Percentiles rank a stretch among this genome's conserved stretches.
These are phyloP conservation scores for Lenzites betulinus DNA, from an alignment of 768 basidiomycete species.

Conservation along the genomic window DNA sequence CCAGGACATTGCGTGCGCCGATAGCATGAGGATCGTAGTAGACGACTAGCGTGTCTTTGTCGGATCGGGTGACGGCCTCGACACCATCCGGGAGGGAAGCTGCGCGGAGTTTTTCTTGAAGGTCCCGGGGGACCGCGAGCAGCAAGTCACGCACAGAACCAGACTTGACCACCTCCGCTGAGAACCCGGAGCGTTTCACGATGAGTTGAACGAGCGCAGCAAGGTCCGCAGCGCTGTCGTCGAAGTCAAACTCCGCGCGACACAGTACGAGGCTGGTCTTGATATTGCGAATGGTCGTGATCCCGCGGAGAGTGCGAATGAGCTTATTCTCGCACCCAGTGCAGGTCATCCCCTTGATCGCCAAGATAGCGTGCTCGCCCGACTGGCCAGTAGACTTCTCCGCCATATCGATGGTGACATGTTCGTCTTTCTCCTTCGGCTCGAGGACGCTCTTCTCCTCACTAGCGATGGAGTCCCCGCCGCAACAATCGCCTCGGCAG, in stretches of 20 bases:
- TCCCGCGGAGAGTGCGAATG: slow-evolving; percentile 23
- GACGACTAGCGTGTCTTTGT: slow-evolving; percentile 22
- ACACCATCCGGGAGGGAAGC: slow-evolving; percentile 23
- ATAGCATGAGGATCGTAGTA: slow-evolving; percentile 29
- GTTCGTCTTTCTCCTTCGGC: slow-evolving; percentile 11
- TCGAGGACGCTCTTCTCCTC: not conserved
- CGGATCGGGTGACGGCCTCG: slow-evolving; percentile 1
- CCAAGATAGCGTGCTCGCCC: slow-evolving; percentile 24
- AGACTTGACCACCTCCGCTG: slow-evolving; percentile 26
- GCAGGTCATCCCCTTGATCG: slow-evolving; percentile 35
- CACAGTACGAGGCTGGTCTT: slow-evolving; percentile 34
- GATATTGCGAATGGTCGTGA: slow-evolving; percentile 25
- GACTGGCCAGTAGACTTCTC: slow-evolving; percentile 10
- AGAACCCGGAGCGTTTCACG: slow-evolving; percentile 32
- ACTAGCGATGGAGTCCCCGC: not conserved
- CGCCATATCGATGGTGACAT: slow-evolving; percentile 10
- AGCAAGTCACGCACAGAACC: slow-evolving; percentile 20
- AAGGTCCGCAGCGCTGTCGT: slow-evolving; percentile 20
- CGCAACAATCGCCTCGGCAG: slow-evolving; percentile 20
- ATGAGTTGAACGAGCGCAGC: slow-evolving; percentile 25
- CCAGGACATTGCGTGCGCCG: slow-evolving; percentile 38
- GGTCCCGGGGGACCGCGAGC: slow-evolving; percentile 8
- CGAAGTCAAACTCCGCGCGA: slow-evolving; percentile 34
- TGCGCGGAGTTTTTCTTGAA: slow-evolving; percentile 19
- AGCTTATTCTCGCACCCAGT: slow-evolving; percentile 36